Percentiles rank a stretch among this genome's conserved stretches.
These are phyloP conservation scores for Ordospora pajunii DNA, from an alignment of 371 early-diverging fungal species.

Conservation along the genomic window DNA sequence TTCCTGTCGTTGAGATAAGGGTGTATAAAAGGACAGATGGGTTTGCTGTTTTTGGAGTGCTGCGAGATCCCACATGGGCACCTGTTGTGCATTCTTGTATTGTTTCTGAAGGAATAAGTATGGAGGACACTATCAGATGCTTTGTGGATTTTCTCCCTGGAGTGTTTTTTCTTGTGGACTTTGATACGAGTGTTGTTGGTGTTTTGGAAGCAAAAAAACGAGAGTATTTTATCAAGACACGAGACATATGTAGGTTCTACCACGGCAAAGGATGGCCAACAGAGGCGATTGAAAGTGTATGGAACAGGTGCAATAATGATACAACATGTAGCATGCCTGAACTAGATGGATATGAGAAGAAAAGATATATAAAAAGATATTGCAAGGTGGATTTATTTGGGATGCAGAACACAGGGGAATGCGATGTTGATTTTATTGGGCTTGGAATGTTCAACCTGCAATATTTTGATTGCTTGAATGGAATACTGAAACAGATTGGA, in stretches of 20 bases:
- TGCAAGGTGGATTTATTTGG: slow-evolving; percentile 8
- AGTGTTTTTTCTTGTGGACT: slow-evolving; percentile 32
- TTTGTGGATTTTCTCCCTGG: not conserved
- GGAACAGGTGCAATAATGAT: slow-evolving; percentile 50
- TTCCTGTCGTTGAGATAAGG: slow-evolving; percentile 45
- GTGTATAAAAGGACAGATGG: slow-evolving; percentile 23
- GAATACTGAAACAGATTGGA: slow-evolving; percentile 41
- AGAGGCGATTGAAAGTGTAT: slow-evolving; percentile 30
- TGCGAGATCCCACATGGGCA: slow-evolving; percentile 36
- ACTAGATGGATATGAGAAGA: not conserved
- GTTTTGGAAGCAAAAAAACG: slow-evolving; percentile 17
- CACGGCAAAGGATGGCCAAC: slow-evolving; percentile 22
- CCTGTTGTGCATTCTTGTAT: slow-evolving; percentile 32
- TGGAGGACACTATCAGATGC: not conserved
- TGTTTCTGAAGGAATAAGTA: slow-evolving; percentile 9
- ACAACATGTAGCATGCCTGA: not conserved
- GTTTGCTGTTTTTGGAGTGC: slow-evolving; percentile 22
- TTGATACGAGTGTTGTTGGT: slow-evolving; percentile 28
- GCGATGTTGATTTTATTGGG: slow-evolving; percentile 46
- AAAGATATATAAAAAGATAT: not conserved
- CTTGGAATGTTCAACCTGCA: slow-evolving; percentile 19
- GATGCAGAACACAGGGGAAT: slow-evolving; percentile 39
- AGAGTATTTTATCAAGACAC: slow-evolving; percentile 50
- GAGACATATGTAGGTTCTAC: slow-evolving; percentile 47
- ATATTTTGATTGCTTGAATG: slow-evolving; percentile 50